Evolutionary conservation across 805 yeast species (phyloP), one percentile per base, ranked within the genome.

Genomic region (Kuraishia borneana): DNA sequence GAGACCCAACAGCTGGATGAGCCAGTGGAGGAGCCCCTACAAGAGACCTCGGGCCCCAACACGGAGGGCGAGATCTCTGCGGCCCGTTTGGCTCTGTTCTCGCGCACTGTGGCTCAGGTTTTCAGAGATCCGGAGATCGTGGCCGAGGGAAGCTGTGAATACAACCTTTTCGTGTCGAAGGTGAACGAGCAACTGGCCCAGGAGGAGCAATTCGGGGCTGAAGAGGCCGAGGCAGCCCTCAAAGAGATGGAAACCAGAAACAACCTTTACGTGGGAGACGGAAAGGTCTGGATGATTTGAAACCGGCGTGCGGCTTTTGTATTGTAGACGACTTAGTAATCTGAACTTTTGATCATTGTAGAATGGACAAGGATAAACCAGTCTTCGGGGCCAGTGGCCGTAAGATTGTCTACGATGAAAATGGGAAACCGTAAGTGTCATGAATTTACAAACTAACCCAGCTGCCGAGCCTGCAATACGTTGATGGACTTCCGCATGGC

Each of bases 391-490:
- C 70, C 2, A 51, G 69, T 17, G 94, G 94, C 0, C 63, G 79
- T 31, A 73, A 71, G 44, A 78, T 85, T 38, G 56, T 84, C 17
- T 74, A 83, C 37, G 96, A 83, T 49, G 77, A 83, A 51, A 80
- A 89, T 55, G 97, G 97, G 1, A 88, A 84, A 55, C 96, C 96
- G 87, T 83, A 64, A 52, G 92, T 73, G n/a, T n/a, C 4, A 25
- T 25, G 23, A 14, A 26, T 30, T 31, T 25, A 36, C 33, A 22
- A 29, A 36, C 39, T 30, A 30, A 29, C 31, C 41, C 13, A 51
- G 55, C 38, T 89, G 98, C 50, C 89, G 96, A 34, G 61, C 95
- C 2, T 89, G 98, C 53, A 88, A 88, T 56, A 58, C 87, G 0
- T 58, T 89, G 25, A 54, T 75, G 28, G 96, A 89, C 51, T 89